These are phyloP conservation scores for Elsinoe fawcettii DNA, from an alignment of 2,329 filamentous ascomycete genomes.

Conservation along the genomic window DNA sequence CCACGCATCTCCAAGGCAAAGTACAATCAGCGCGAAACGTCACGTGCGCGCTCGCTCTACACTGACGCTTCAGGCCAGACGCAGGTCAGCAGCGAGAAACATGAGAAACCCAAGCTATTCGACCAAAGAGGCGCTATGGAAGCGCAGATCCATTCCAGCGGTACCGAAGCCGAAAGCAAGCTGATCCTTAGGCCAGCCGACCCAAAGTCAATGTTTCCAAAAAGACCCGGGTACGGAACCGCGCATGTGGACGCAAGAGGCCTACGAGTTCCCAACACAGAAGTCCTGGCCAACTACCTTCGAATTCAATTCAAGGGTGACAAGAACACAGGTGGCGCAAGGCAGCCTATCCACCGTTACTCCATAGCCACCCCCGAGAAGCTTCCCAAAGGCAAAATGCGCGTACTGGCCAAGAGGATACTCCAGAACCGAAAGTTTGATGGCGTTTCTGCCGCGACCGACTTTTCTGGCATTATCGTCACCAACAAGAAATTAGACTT, in stretches of 20 bases:
- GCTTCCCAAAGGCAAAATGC: slow-evolving; percentile 37
- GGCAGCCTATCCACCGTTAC: slow-evolving; percentile 34
- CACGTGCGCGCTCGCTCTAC: slow-evolving; percentile 5
- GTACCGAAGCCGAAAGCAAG: not conserved
- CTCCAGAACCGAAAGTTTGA: slow-evolving; percentile 29
- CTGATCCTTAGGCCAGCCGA: not conserved
- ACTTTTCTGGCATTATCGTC: slow-evolving; percentile 33
- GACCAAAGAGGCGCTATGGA: not conserved
- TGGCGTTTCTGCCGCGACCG: slow-evolving; percentile 30
- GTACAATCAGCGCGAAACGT: not conserved
- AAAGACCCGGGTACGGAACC: not conserved
- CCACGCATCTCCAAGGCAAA: not conserved
- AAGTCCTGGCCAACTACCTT: slow-evolving; percentile 39
- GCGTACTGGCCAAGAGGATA: slow-evolving; percentile 42
- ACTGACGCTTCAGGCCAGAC: not conserved
- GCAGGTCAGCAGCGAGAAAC: not conserved
- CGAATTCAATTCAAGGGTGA: slow-evolving; percentile 32
- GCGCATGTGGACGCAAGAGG: not conserved
- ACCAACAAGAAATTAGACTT: slow-evolving; percentile 26
- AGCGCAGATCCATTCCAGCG: not conserved
- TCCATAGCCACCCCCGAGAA: slow-evolving; percentile 30
- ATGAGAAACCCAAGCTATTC: not conserved
- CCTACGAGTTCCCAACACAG: slow-evolving; percentile 20
- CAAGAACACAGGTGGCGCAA: slow-evolving; percentile 17
- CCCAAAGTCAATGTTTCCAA: not conserved